These are phyloP conservation scores for Xylaria digitata DNA, from an alignment of 2,329 filamentous ascomycete genomes.

Conservation along the genomic window DNA sequence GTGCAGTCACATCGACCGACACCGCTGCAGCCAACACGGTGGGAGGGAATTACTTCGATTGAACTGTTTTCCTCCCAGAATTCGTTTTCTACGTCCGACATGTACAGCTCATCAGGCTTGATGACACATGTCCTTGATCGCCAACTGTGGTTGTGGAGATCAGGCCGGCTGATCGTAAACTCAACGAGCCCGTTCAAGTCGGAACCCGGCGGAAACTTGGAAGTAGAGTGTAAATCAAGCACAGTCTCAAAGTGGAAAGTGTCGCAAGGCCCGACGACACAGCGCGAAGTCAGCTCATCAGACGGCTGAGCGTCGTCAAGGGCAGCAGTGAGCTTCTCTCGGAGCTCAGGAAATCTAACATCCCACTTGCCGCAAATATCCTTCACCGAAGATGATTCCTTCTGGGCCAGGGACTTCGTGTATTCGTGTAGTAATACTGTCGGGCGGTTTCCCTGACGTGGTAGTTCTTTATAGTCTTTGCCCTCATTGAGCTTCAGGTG, in stretches of 20 bases:
- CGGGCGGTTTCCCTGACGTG: constrained; percentile 59
- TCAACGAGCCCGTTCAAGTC: constrained; percentile 70
- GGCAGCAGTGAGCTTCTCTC: constrained; percentile 61
- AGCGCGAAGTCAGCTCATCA: constrained; percentile 50
- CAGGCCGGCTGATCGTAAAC: constrained; percentile 65
- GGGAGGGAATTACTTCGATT: constrained; percentile 60
- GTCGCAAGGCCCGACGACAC: constrained; percentile 59
- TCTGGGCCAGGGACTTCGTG: constrained; percentile 64
- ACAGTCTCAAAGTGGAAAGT: constrained; percentile 72
- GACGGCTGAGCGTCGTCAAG: constrained; percentile 58
- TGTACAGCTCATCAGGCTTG: constrained; percentile 66
- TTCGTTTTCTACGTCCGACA: constrained; percentile 54
- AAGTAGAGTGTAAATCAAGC: constrained; percentile 67
- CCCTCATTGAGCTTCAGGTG: constrained; percentile 67
- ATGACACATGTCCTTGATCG: constrained; percentile 69
- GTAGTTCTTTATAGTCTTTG: constrained; percentile 61
- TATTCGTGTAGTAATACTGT: constrained; percentile 68
- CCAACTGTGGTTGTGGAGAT: constrained; percentile 68
- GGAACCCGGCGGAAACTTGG: constrained; percentile 68
- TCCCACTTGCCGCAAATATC: constrained; percentile 68
- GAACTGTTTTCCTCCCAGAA: constrained; percentile 62
- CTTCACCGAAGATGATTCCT: constrained; percentile 66
- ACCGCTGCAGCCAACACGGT: constrained; percentile 63
- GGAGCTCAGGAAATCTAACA: constrained; percentile 66
- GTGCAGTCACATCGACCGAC: constrained; percentile 62